Percentiles rank a stretch among this genome's conserved stretches.
phyloP scores from a whole-genome alignment of 352 stramenopile species.

The Phytophthora pinifolia region DNA sequence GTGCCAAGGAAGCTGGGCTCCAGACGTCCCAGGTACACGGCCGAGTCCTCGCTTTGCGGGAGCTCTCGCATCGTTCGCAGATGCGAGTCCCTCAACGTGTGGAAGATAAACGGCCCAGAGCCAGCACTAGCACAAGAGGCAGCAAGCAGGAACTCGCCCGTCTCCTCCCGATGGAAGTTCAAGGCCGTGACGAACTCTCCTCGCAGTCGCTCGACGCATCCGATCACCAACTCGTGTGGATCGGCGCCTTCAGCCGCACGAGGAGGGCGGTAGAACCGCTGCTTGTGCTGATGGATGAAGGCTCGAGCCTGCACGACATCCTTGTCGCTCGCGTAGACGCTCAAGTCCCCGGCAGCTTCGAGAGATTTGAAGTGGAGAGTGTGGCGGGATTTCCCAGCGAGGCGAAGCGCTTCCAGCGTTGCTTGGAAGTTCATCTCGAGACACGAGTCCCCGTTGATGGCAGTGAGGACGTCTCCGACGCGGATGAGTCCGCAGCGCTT shows the following conservation, averaged over 20 bases:
- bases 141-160: conserved; percentile 73
- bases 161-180: conserved; percentile 83
- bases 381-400: conserved; percentile 43
- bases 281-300: conserved; percentile 82
- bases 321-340: conserved; percentile 58
- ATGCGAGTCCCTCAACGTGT: conserved; percentile 80
- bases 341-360: conserved; percentile 62
- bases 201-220: conserved; percentile 67
- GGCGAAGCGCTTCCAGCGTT: conserved; percentile 47
- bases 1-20: conserved; percentile 81
- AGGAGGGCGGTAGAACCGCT: conserved; percentile 61
- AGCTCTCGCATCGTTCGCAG: conserved; percentile 69
- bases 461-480: conserved; percentile 70
- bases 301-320: conserved; percentile 67
- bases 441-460: conserved; percentile 70
- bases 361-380: conserved; percentile 79
- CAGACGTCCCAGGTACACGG: conserved; percentile 80
- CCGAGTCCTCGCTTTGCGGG: conserved; percentile 73
- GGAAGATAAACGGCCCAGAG: conserved; percentile 77
- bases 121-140: conserved; percentile 70
- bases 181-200: conserved; percentile 84
- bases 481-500: conserved; percentile 65
- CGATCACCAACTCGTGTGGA: conserved; percentile 48
- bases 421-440: conserved; percentile 68
- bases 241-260: conserved; percentile 5